phyloP scores from a whole-genome alignment of 495 filamentous ascomycete species.

The Podospora fimiseda region DNA sequence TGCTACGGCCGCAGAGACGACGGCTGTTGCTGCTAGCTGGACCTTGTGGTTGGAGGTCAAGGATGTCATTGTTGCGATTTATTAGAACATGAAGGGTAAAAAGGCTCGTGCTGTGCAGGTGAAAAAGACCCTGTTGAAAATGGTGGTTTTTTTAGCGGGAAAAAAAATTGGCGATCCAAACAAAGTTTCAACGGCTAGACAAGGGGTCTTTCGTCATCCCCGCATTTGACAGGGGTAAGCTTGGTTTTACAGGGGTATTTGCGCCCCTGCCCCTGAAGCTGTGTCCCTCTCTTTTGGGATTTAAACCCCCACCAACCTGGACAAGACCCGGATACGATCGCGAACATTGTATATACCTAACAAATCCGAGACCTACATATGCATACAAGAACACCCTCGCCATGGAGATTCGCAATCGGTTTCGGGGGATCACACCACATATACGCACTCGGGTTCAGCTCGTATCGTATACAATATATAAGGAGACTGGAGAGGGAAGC shows the following conservation, averaged over 20 bases:
- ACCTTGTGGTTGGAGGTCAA: slow-evolving; percentile 32
- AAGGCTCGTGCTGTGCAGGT: not conserved
- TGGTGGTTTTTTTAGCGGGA: not conserved
- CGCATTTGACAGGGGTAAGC: not conserved
- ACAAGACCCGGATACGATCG: not conserved
- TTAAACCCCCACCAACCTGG: not conserved
- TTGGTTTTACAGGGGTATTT: no score
- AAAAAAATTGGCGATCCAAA: not conserved
- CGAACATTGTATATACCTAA: not conserved
- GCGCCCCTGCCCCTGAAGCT: no score
- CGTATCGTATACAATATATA: no score
- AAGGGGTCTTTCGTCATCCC: not conserved
- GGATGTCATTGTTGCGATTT: no score
- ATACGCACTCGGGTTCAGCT: not conserved
- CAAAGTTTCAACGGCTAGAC: not conserved
- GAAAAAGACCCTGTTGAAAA: no score
- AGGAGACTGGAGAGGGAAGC: no score
- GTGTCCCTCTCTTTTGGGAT: not conserved
- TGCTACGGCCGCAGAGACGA: slow-evolving; percentile 68
- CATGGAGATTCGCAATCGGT: not conserved
- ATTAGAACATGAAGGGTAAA: not conserved
- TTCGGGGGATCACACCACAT: not conserved
- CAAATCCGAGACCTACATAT: no score
- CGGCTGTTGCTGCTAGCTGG: slow-evolving; percentile 70
- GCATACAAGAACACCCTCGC: no score